Percentiles rank a stretch among this genome's conserved stretches.
These are phyloP conservation scores for Candida oleophila DNA, from an alignment of 805 yeast species.

Conservation along the genomic window DNA sequence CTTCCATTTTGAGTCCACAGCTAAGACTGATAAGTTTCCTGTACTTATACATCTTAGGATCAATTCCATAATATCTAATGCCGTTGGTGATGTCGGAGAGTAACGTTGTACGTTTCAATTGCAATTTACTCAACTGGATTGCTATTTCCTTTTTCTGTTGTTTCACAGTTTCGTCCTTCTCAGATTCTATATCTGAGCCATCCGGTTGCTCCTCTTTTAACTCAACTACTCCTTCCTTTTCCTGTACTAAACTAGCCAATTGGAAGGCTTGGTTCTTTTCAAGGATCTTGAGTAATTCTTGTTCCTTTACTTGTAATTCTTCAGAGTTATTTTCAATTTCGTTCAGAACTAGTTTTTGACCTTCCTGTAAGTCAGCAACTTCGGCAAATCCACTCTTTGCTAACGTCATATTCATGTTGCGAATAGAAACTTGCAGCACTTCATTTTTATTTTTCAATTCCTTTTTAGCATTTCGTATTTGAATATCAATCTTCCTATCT, in stretches of 20 bases:
- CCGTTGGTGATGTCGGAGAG: slow-evolving; percentile 50
- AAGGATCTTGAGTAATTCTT: slow-evolving; percentile 23
- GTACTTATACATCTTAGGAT: slow-evolving; percentile 66
- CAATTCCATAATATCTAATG: slow-evolving; percentile 43
- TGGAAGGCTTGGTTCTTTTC: slow-evolving; percentile 46
- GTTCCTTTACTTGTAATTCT: slow-evolving; percentile 15
- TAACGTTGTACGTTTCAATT: slow-evolving; percentile 45
- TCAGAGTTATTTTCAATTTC: slow-evolving; percentile 15
- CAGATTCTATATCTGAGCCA: slow-evolving; percentile 13
- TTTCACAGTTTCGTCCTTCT: slow-evolving; percentile 11
- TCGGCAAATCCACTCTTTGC: slow-evolving; percentile 27
- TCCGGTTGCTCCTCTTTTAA: slow-evolving; percentile 40
- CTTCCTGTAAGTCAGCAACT: slow-evolving; percentile 21
- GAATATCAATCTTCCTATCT: slow-evolving; percentile 37
- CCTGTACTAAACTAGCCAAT: slow-evolving; percentile 42
- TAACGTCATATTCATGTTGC: slow-evolving; percentile 25
- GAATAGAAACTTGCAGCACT: slow-evolving; percentile 31
- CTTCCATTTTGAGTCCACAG: slow-evolving; percentile 77
- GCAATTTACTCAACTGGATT: slow-evolving; percentile 47
- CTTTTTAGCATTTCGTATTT: slow-evolving; percentile 18
- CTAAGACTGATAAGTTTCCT: slow-evolving; percentile 72
- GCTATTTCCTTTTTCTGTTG: slow-evolving; percentile 16
- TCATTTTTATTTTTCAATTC: slow-evolving; percentile 55
- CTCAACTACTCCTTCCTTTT: slow-evolving; percentile 46
- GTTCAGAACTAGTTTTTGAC: slow-evolving; percentile 18